These are phyloP conservation scores for Wallacemonas collosoma DNA, from an alignment of 208 protist genomes.

Conservation along the genomic window DNA sequence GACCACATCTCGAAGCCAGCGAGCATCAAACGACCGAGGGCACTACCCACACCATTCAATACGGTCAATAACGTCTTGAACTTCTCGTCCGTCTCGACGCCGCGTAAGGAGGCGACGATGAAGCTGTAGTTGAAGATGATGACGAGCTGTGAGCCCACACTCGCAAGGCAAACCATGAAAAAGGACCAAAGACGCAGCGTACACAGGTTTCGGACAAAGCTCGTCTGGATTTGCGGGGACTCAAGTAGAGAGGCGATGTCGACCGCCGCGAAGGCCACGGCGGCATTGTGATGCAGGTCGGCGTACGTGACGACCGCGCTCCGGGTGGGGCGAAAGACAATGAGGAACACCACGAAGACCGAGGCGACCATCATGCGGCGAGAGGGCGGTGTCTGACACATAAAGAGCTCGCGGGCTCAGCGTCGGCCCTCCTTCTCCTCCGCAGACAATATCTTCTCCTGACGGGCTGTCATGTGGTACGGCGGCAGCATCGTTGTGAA, in stretches of 20 bases:
- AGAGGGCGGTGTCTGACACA: conserved; percentile 28
- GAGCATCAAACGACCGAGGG: conserved; percentile 32
- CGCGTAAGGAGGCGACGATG: conserved; percentile 31
- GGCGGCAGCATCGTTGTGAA: conserved; percentile 36
- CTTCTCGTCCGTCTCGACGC: conserved; percentile 21
- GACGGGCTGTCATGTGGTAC: conserved; percentile 35
- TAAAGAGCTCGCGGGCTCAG: conserved; percentile 24
- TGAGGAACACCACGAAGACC: conserved; percentile 30
- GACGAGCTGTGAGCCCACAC: conserved; percentile 27
- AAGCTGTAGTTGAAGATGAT: conserved; percentile 35
- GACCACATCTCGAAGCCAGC: conserved; percentile 34
- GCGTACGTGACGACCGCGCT: conserved; percentile 34
- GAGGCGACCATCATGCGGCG: conserved; percentile 33
- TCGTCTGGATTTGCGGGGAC: conserved; percentile 33
- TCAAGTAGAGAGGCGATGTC: conserved; percentile 28
- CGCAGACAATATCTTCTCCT: conserved; percentile 23
- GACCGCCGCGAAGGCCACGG: conserved; percentile 29
- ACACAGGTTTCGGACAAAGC: conserved; percentile 31
- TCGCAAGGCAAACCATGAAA: conserved; percentile 25
- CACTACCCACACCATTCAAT: conserved; percentile 39
- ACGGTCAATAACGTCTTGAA: conserved; percentile 40
- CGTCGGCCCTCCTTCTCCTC: conserved; percentile 25
- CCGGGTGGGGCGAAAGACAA: conserved; percentile 41
- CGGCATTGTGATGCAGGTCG: conserved; percentile 19
- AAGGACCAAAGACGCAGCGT: conserved; percentile 35